phyloP scores from a whole-genome alignment of 306 rosid species.

The Medicago ruthenica region DNA sequence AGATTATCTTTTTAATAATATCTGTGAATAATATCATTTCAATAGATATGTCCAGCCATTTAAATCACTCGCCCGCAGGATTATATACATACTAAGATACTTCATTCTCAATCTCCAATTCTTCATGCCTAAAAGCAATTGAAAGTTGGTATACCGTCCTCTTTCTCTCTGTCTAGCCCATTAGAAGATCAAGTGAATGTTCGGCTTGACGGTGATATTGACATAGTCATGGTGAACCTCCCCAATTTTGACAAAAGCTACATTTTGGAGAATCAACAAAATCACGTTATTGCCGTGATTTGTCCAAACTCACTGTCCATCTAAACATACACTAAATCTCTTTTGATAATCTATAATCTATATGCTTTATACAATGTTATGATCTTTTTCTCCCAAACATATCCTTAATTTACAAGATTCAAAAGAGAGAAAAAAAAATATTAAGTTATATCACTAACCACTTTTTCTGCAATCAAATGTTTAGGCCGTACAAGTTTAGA shows the following conservation, averaged over 20 bases:
- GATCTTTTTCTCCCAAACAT: no score
- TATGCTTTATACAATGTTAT: no score
- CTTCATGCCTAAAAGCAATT: constrained; percentile 4
- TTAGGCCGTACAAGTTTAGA: constrained; percentile 11
- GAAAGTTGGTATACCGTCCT: not conserved
- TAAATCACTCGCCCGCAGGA: constrained; percentile 1
- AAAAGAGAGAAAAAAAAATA: not conserved
- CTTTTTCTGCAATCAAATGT: constrained; percentile 31
- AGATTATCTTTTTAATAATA: not conserved
- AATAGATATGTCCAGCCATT: not conserved
- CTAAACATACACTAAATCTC: no score
- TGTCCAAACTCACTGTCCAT: not conserved
- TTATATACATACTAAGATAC: not conserved
- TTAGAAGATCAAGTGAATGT: no score
- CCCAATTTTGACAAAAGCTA: no score
- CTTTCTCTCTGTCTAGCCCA: not conserved
- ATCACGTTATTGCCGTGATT: no score
- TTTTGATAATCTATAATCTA: no score
- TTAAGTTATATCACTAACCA: not conserved
- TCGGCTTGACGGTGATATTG: no score
- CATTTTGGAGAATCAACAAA: no score
- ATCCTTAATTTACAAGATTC: constrained; percentile 20
- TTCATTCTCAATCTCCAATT: not conserved
- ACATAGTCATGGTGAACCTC: no score
- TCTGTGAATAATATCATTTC: no score